Conservation (phyloP, 306 rosid genomes). For the Trifolium fragiferum region DNA sequence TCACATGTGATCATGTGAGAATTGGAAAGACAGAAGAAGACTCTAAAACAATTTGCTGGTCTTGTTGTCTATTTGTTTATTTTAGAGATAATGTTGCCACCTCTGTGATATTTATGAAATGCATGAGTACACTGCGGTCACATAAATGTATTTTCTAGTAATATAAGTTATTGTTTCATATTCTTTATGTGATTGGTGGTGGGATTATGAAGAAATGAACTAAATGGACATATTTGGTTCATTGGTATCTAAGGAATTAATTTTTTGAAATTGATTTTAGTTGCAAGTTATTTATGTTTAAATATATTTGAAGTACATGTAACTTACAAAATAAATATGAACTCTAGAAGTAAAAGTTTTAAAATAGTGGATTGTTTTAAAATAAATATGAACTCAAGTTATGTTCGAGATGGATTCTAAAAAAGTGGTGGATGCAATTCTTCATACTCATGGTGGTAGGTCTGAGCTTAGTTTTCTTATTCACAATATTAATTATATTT, state of each 20-base stretch:
- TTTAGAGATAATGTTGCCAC: neutral
- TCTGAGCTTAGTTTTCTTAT: no score
- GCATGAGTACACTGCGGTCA: neutral
- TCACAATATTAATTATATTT: no score
- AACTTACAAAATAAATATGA: no score
- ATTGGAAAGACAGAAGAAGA: constrained; percentile 8
- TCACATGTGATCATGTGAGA: constrained; percentile 5
- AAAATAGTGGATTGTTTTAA: no score
- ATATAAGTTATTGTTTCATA: neutral
- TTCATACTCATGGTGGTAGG: no score
- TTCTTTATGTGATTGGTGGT: constrained; percentile 19
- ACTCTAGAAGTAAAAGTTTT: no score
- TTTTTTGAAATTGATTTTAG: neutral
- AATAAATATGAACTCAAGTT: no score
- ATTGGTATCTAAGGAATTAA: neutral
- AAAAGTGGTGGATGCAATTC: no score
- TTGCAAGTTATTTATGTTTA: neutral
- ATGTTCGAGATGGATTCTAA: no score
- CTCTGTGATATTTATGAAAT: constrained; percentile 15
- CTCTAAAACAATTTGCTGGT: constrained; percentile 12
- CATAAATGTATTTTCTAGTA: neutral
- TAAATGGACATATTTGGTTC: neutral
- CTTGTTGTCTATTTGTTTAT: constrained; percentile 11
- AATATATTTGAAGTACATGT: neutral
- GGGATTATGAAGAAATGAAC: neutral